Evolutionary conservation across 495 filamentous ascomycete species (phyloP), one percentile per base, ranked within the genome.

Genomic region (Immersiella caudata): DNA sequence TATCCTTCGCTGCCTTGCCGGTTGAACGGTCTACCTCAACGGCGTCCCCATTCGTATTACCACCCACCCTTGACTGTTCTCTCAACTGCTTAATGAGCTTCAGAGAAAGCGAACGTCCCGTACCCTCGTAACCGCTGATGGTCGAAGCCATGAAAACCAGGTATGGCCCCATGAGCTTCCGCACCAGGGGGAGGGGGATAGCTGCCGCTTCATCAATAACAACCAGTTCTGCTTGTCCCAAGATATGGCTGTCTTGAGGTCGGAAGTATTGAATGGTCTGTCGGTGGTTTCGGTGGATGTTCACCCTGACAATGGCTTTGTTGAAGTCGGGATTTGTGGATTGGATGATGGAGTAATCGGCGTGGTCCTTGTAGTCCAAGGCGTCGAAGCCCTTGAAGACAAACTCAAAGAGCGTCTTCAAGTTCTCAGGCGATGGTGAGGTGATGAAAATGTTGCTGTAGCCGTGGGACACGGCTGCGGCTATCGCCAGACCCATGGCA

Each of bases 371-470:
- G 73, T 98, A 98, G 35, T 89, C 88, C 21, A 99, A 83, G 1
- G 93, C 92, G 76, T 99, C 96, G 69, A 99, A 99, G 0, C 93
- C 96, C 76, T 97, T 97, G 84, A 99, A 99, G 1, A 98, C 87
- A 68, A 99, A 99, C 73, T 98, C 93, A 76, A 99, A 99, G 22
- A 98, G 82, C 0, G 96, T 98, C 80, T 98, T 98, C 81, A 99
- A 84, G 79, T 98, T 99, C 81, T 98, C 96, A 1, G 96, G 96
- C 68, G 92, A 97, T 18, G 96, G 96, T 24, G 96, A 99, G 2
- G 96, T 99, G 74, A 99, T 97, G 82, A 99, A 99, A 72, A 99
- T 96, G 76, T 99, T 99, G 80, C 92, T 96, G 75, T 99, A 99
- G 21, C 96, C 96, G 73, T 97, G 91, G 0, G 94, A 94, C 64